Base-by-base conservation (phyloP, 768 basidiomycete species). In the Suillus subluteus region DNA sequence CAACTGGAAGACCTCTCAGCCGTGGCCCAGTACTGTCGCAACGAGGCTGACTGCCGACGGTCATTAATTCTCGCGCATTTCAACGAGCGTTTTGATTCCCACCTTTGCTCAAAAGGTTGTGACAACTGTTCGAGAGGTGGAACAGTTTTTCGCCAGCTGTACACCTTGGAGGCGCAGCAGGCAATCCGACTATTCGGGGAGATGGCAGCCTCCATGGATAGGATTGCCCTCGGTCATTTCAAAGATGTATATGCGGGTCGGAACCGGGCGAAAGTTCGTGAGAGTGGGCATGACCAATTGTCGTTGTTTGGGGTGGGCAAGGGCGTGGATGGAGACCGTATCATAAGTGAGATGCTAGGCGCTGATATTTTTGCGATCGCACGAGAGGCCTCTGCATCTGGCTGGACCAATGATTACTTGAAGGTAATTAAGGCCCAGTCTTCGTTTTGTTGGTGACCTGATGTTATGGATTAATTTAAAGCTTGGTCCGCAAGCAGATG, bases 21-120 rank as follows among this genome's bases (percentile, higher is more conserved):
- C 16, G 94, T 99, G 62, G 83, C 89, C n/a, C 81, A 86, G 66
- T 99, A 90, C 78, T 96, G 94, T 76, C 74, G 79, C 66, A 95
- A 98, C 76, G 83, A 87, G 61, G 86, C 89, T 35, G 91, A 92
- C 70, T 99, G 98, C 73, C 89, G 98, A 16, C 90, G 98, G 3
- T 83, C 86, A 6, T 92, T 94, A 70, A 81, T 98, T n/a, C 86
- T 99, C 21, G 84, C 85, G n/a, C 93, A 94, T 76, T 99, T 98
- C 71, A 88, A 87, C 68, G 94, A 99, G 75, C 80, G 81, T 11
- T 98, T 98, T 77, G 84, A 90, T 67, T 79, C 84, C 40, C 79
- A 74, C 32, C 70, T 87, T 18, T 99, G 98, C 73, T 76, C 84
- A 44, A 80, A 82, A 48, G 82, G 84, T 5, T 99, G 98, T 76